Base-by-base conservation (phyloP, 352 stramenopile species). In the Globisporangium paroecandrum region DNA sequence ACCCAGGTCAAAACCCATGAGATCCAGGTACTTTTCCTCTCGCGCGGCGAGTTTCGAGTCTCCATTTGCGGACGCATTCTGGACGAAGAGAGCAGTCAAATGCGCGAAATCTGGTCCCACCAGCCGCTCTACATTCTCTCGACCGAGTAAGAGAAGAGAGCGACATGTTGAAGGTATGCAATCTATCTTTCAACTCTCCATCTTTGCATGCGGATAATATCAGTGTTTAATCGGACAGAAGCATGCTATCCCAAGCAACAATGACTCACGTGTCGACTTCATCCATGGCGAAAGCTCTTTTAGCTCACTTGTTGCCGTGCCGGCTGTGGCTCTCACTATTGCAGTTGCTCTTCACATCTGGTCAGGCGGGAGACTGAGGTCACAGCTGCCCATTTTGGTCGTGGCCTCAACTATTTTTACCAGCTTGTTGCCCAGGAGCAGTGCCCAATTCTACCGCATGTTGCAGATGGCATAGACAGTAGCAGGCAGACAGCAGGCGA, bases 21-120 rank as follows among this genome's bases (percentile, higher is more conserved):
- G 60, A 58, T 93, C 29, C 77, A 83, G 56, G 78, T 77, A 65
- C 67, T 90, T 41, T 91, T 93, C 70, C 66, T 93, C 43, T 86
- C 85, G 1, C 75, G 88, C 58, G 85, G 85, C 12, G 66, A 67
- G 22, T 93, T 88, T 65, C 55, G 74, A 22, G 73, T 89, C 18
- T 64, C 70, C 15, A 75, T 84, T 24, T 72, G 71, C 47, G 80
- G 69, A 0, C 54, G 55, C n/a, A 24, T 43, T 0, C 18, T 55
- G 13, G 34, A 38, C 20, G 46, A 12, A 22, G 25, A 29, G 29
- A 62, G 1, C 25, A 34, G 41, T 27, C 24, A n/a, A 20, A 20
- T 34, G 10, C 66, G 63, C 7, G 53, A 80, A 22, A 67, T 90
- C 62, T 88, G 78, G 78, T 70, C 69, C 43, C 78, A 90, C 64